Base-by-base conservation (phyloP, 176 grass and related monocot species). In the Hordeum marinum region DNA sequence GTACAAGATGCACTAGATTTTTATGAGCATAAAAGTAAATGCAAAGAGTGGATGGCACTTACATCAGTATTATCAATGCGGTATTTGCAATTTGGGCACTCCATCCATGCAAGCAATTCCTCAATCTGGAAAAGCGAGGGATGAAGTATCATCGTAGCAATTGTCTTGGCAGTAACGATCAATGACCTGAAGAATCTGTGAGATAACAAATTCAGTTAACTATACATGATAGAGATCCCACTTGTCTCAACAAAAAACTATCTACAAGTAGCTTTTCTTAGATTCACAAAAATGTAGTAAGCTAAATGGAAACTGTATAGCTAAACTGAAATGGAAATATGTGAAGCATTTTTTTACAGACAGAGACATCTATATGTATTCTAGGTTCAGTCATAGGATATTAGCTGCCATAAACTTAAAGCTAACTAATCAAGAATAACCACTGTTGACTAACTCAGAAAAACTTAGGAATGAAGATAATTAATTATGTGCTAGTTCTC, bases 81-180 rank as follows among this genome's bases (percentile, higher is more conserved):
- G 50, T 31, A 39, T 31, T 91, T 32, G 63, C 96, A 99, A 37
- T 80, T 90, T 68, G 93, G 91, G 31, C 93, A 99, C 65, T 91
- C 89, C 18, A 61, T 48, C 67, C 70, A 77, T n/a, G 36, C 48
- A 63, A 83, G 36, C 69, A 84, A 48, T 26, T 94, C 96, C 73
- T 82, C 73, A 69, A 92, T 72, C 54, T 69, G 88, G 60, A 57
- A 61, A 67, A 35, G 67, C 8, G 40, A 67, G 6, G 45, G 40
- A 15, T 54, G 84, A 54, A 54, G 62, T 75, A 96, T 87, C 69
- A 88, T 94, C 5, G 67, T 82, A 58, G 83, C 86, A 72, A 94
- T 80, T 52, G 66, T 90, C 73, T 75, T 82, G 43, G 76, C 68
- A 68, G 26, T 84, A 77, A 96, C 71, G 84, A 99, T 86, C 86